These are phyloP conservation scores for Pneumocystis carinii DNA, from an alignment of 1,139 yeast species.

Conservation along the genomic window DNA sequence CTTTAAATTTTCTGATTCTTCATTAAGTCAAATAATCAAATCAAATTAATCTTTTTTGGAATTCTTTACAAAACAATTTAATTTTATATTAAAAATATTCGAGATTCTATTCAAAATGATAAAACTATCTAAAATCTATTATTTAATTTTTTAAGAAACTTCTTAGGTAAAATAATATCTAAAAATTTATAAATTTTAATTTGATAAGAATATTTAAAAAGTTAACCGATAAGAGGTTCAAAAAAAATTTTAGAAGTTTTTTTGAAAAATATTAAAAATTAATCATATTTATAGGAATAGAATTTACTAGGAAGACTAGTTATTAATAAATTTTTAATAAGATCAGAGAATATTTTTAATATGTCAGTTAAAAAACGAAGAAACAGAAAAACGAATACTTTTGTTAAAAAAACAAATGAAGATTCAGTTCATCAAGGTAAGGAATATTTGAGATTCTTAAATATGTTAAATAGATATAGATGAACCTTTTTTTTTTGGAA, in stretches of 20 bases:
- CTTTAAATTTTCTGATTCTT: not conserved
- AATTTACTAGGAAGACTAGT: too few species aligned
- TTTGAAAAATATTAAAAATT: too few species aligned
- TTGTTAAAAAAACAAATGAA: not conserved
- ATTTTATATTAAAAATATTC: not conserved
- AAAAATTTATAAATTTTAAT: too few species aligned
- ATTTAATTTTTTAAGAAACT: too few species aligned
- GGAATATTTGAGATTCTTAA: not conserved
- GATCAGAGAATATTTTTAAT: too few species aligned
- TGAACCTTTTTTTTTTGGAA: conserved; percentile 4
- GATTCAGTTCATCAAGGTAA: not conserved
- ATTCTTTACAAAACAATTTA: not conserved
- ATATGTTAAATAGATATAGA: not conserved
- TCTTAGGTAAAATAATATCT: too few species aligned
- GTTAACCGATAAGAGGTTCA: too few species aligned
- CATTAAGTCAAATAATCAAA: not conserved
- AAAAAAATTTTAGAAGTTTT: too few species aligned
- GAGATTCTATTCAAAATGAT: not conserved
- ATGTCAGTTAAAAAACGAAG: not conserved
- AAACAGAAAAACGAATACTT: not conserved
- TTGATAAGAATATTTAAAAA: too few species aligned
- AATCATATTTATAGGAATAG: too few species aligned
- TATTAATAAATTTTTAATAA: too few species aligned
- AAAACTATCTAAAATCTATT: too few species aligned
- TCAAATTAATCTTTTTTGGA: not conserved